These are phyloP conservation scores for Zygosaccharomyces gambellarensis DNA, from an alignment of 805 yeast species.

Conservation along the genomic window DNA sequence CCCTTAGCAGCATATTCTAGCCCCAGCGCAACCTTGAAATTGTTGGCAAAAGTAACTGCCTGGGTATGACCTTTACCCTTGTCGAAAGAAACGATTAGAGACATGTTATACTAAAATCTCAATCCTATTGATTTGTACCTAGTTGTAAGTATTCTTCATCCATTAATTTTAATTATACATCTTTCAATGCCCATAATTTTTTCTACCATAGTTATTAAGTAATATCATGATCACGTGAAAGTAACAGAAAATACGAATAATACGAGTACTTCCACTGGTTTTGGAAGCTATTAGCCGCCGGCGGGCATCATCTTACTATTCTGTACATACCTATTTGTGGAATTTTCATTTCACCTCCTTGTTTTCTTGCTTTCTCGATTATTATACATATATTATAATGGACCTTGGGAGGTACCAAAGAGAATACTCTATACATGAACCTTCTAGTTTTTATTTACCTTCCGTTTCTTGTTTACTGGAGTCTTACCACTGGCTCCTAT, in stretches of 20 bases:
- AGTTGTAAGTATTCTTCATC: not conserved
- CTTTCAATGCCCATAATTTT: not conserved
- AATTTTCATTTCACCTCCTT: not conserved
- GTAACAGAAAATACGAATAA: not conserved
- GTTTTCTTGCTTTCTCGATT: not conserved
- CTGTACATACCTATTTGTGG: not conserved
- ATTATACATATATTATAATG: not conserved
- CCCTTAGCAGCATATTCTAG: slow-evolving; percentile 25
- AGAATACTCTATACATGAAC: slow-evolving; percentile 4
- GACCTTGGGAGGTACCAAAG: not conserved
- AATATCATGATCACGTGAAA: not conserved
- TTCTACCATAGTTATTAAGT: not conserved
- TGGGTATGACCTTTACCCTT: slow-evolving; percentile 21
- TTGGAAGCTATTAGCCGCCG: not conserved
- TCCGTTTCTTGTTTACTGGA: slow-evolving; percentile 29
- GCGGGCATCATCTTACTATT: not conserved
- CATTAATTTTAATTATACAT: not conserved
- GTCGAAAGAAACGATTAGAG: slow-evolving; percentile 29
- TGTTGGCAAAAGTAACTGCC: slow-evolving; percentile 27
- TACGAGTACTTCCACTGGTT: not conserved
- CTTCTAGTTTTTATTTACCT: slow-evolving; percentile 14
- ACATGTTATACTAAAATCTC: slow-evolving; percentile 13
- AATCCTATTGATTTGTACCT: not conserved
- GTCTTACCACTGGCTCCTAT: slow-evolving; percentile 88
- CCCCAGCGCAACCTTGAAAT: slow-evolving; percentile 33